Conservation (phyloP, 768 basidiomycete species). For the Lactarius sanguifluus region DNA sequence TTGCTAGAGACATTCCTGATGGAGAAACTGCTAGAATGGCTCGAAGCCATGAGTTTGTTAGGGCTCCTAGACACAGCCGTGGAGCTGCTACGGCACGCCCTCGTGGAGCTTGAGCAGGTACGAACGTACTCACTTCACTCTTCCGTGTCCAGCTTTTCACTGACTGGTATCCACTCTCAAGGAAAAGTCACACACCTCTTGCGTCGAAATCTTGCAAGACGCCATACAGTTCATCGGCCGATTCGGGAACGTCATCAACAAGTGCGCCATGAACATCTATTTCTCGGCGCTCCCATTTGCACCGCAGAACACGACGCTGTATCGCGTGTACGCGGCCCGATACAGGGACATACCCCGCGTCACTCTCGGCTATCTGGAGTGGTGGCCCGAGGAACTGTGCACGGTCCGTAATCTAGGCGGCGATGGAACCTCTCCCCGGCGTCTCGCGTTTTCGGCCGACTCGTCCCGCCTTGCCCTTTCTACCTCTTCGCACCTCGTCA, state of each 20-base stretch:
- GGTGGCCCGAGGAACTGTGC: conserved; percentile 27
- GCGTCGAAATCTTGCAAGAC: conserved; percentile 18
- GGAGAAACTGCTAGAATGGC: conserved; percentile 23
- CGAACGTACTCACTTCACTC: neutral
- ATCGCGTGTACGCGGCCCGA: conserved; percentile 19
- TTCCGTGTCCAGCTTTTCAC: neutral
- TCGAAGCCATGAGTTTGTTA: conserved; percentile 22
- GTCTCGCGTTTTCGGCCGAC: conserved; percentile 15
- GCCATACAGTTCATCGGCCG: conserved; percentile 18
- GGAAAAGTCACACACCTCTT: neutral
- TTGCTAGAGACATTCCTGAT: conserved; percentile 16
- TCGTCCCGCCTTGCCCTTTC: conserved; percentile 9
- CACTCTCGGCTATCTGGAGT: conserved; percentile 32
- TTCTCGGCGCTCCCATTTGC: conserved; percentile 20
- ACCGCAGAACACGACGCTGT: conserved; percentile 19
- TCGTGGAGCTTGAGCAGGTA: conserved; percentile 13
- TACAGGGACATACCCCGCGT: conserved; percentile 27
- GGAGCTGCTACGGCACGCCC: conserved; percentile 9
- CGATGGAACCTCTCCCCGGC: neutral
- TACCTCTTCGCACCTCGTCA: conserved; percentile 15
- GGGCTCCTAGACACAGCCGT: conserved; percentile 11
- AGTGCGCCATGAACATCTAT: conserved; percentile 20
- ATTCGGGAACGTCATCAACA: conserved; percentile 17
- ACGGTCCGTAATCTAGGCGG: conserved; percentile 20
- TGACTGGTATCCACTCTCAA: neutral